Conservation (phyloP, 2,329 filamentous ascomycete species). For the Fusarium sp. region DNA sequence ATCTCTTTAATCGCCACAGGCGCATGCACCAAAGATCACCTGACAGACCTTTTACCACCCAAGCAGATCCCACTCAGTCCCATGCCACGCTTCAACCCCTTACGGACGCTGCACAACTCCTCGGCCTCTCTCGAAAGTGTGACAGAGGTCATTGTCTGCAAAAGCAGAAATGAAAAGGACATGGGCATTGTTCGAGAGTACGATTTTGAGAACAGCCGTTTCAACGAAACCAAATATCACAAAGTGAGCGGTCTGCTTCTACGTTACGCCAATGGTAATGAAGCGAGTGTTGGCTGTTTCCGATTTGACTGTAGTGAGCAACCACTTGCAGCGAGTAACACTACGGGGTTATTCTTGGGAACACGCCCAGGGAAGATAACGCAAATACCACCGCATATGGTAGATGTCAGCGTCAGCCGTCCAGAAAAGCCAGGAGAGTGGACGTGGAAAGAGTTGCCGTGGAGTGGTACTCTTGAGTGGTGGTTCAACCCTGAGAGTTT, state of each 20-base stretch:
- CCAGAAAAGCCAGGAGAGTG: neutral
- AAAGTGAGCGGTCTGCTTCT: conserved; percentile 13
- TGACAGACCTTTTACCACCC: neutral
- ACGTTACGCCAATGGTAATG: neutral
- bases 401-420: accelerated
- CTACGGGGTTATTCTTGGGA: neutral
- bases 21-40: no score
- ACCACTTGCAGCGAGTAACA: neutral
- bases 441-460: conserved; percentile 4
- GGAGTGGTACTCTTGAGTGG: conserved; percentile 19
- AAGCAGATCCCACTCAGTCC: neutral
- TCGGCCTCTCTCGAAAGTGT: neutral
- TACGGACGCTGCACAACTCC: neutral
- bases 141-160: neutral
- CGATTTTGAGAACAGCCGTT: neutral
- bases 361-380: neutral
- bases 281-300: conserved; percentile 17
- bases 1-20: conserved; percentile 5
- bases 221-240: neutral
- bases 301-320: conserved; percentile 1
- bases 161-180: neutral
- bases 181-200: neutral
- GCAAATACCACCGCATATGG: neutral
- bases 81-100: conserved; percentile 4
- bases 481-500: conserved; percentile 18